Evolutionary conservation across 257 asterid species (phyloP).

Genomic region (Rhazya stricta): DNA sequence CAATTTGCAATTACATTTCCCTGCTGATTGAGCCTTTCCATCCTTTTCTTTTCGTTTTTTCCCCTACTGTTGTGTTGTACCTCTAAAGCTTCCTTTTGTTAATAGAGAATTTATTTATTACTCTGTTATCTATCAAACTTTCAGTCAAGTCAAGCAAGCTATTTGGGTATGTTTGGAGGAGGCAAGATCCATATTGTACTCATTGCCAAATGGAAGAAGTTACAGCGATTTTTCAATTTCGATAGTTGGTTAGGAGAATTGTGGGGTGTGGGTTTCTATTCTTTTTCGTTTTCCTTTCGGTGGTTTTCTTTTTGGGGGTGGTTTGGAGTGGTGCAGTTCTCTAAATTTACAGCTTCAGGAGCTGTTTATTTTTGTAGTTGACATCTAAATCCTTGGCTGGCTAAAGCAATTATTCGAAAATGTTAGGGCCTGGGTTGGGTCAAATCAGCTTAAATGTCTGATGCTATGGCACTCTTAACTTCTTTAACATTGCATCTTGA

Average conservation of each 20-base stretch:
- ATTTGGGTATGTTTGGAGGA: neutral
- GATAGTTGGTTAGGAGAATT: neutral
- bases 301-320: neutral
- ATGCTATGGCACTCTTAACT: neutral
- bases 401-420: neutral
- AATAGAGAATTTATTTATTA: neutral
- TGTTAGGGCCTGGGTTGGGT: neutral
- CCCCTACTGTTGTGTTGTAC: neutral
- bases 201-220: neutral
- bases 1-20: neutral
- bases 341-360: neutral
- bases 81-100: neutral
- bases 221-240: too few relatives aligned
- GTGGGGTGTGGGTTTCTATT: neutral
- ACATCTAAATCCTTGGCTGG: neutral
- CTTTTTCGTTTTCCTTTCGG: neutral
- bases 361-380: neutral
- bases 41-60: neutral
- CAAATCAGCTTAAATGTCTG: neutral
- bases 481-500: neutral
- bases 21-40: neutral
- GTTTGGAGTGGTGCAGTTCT: neutral
- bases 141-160: neutral
- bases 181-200: neutral
- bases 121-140: neutral